Percentiles rank a stretch among this genome's conserved stretches.
Evolutionary conservation across 2,329 filamentous ascomycete species (phyloP).

Genomic region (Diplocarpon mali): DNA sequence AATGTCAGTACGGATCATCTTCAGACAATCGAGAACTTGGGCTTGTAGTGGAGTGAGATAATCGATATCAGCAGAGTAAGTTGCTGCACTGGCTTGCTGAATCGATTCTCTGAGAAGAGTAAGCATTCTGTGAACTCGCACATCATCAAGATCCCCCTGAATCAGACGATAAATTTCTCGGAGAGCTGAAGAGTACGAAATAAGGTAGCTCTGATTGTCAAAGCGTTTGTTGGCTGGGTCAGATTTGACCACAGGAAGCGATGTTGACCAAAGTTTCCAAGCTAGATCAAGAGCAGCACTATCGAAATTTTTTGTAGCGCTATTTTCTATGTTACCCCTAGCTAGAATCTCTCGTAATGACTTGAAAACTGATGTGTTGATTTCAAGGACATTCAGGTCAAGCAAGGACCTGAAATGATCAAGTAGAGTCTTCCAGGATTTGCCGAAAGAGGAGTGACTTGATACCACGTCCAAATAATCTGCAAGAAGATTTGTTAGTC

Average conservation of each 20-base stretch:
- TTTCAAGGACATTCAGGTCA: constrained; percentile 52
- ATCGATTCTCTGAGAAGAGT: constrained; percentile 60
- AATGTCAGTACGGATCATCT: constrained; percentile 55
- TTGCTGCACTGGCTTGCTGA: constrained; percentile 53
- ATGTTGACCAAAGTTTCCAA: constrained; percentile 61
- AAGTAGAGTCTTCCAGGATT: constrained; percentile 67
- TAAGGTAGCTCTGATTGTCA: constrained; percentile 70
- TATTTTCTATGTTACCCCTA: constrained; percentile 34
- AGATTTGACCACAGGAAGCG: constrained; percentile 42
- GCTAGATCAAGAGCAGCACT: constrained; percentile 44
- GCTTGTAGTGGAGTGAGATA: constrained; percentile 62
- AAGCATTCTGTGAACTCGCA: constrained; percentile 57
- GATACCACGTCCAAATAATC: constrained; percentile 67
- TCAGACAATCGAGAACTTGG: constrained; percentile 56
- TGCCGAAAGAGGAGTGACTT: constrained; percentile 52
- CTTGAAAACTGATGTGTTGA: constrained; percentile 61
- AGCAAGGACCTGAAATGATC: constrained; percentile 55
- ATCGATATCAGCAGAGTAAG: constrained; percentile 63
- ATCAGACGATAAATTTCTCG: constrained; percentile 70
- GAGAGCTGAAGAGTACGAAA: constrained; percentile 71
- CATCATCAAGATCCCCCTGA: constrained; percentile 47
- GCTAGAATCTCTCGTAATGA: constrained; percentile 54
- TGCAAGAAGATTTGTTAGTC: constrained; percentile 61
- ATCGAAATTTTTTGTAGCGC: constrained; percentile 22
- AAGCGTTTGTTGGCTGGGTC: constrained; percentile 34